Base-by-base conservation (phyloP, 2,329 filamentous ascomycete genomes). In the Fusarium tanahbumbuense region DNA sequence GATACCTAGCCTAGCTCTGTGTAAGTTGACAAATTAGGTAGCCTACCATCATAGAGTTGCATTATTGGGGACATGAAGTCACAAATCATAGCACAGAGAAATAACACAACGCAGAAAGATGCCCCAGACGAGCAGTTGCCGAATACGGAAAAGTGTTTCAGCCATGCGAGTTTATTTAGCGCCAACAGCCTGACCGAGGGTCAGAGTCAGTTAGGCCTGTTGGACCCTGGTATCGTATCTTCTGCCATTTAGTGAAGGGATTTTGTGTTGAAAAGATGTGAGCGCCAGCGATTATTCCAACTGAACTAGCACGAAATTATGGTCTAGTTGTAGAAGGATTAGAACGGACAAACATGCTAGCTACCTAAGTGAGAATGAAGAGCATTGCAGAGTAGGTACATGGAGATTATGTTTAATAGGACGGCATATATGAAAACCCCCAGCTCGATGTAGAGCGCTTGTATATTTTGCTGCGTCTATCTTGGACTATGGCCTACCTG, bases 51-150 rank as follows among this genome's bases (percentile, higher is more conserved):
- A 27, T n/a, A 53, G 34, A 52, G 50, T 37, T 37, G 16, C 16
- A 37, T 37, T 37, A 37, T 37, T 37, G 34, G 16, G 18, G 34
- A 37, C 50, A 34, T 46, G 16, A n/a, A 41, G 34, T 52, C 34
- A 45, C 23, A 20, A 27, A 55, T 40, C 49, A 18, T 16, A 59
- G 53, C 22, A 28, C 40, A 46, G 18, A 32, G 44, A 42, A 44
- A 58, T 57, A 67, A 67, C 44, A 58, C 41, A 34, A 11, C 44
- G 15, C 25, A 46, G 20, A 56, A n/a, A 30, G 8, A 53, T 44
- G 57, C 13, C 67, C 42, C 68, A 70, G 42, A 70, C 66, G 72
- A 74, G 68, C 66, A 49, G 66, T 74, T 75, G 32, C 72, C 55
- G 8, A 37, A 60, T 68, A 23, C 23, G 68, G 70, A 53, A 61